Evolutionary conservation across 441 rosid species (phyloP).

Genomic region (Euphorbia schlechtendalii): DNA sequence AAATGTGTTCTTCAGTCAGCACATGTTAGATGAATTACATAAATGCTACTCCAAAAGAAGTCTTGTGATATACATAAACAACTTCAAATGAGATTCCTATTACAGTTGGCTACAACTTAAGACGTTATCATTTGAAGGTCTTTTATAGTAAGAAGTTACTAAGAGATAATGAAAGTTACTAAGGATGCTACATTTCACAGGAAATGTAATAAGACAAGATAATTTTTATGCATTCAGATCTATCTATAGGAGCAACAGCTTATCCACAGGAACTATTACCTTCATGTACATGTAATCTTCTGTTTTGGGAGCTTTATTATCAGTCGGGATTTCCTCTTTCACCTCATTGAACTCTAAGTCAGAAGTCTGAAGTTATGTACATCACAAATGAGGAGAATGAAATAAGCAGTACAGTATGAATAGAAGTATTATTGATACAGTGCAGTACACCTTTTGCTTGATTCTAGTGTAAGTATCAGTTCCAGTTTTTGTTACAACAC

Average conservation of each 20-base stretch:
- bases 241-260: too few species aligned
- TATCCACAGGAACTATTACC: conserved; percentile 28
- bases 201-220: too few species aligned
- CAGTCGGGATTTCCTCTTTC: conserved; percentile 49
- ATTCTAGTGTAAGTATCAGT: conserved; percentile 49
- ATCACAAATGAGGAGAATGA: conserved; percentile 3
- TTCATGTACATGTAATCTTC: conserved; percentile 68
- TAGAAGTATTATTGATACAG: conserved; percentile 12
- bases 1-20: too few species aligned
- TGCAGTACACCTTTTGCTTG: conserved; percentile 51
- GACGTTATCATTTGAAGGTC: neutral
- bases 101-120: too few species aligned
- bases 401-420: conserved; percentile 12
- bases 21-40: too few species aligned
- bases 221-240: too few species aligned
- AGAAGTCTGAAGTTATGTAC: conserved; percentile 32
- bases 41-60: neutral
- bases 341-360: conserved; percentile 51
- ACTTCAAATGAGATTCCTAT: neutral
- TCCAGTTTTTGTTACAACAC: conserved; percentile 50
- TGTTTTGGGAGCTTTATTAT: conserved; percentile 35
- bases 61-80: neutral
- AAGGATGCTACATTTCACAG: neutral
- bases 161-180: neutral
- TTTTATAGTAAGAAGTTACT: too few species aligned